Percentiles rank a stretch among this genome's conserved stretches.
phyloP scores from a whole-genome alignment of 805 yeast genomes.

The Groenewaldozyma salmanticensis region DNA sequence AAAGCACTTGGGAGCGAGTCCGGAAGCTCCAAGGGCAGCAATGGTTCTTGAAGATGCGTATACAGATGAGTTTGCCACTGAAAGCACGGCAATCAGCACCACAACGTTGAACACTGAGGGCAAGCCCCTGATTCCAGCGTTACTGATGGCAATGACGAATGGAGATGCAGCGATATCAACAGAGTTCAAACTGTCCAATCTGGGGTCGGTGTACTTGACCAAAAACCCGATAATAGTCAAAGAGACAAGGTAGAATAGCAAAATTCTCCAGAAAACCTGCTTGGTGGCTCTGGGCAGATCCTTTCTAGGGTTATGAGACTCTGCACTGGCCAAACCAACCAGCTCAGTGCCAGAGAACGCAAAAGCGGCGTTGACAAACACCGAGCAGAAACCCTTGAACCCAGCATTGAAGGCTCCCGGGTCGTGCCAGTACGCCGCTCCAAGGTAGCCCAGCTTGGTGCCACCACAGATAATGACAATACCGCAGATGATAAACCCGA shows the following conservation, averaged over 20 bases:
- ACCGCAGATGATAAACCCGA: constrained; percentile 55
- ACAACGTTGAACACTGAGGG: constrained; percentile 65
- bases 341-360: constrained; percentile 66
- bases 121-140: constrained; percentile 52
- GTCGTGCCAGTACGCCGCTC: constrained; percentile 47
- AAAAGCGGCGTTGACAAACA: constrained; percentile 62
- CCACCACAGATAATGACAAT: constrained; percentile 41
- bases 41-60: constrained; percentile 60
- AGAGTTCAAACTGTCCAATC: constrained; percentile 34
- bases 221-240: constrained; percentile 50
- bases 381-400: constrained; percentile 61
- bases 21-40: constrained; percentile 51
- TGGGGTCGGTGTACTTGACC: constrained; percentile 48
- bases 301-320: constrained; percentile 53
- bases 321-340: constrained; percentile 63
- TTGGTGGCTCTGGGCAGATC: constrained; percentile 62
- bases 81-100: constrained; percentile 50
- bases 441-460: constrained; percentile 44
- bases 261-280: constrained; percentile 70
- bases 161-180: constrained; percentile 60
- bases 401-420: constrained; percentile 66
- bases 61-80: constrained; percentile 60
- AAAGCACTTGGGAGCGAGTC: constrained; percentile 46
- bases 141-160: constrained; percentile 55
- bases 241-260: constrained; percentile 52